phyloP scores from a whole-genome alignment of 164 flowering plant species.

The Kingdonia uniflora region DNA sequence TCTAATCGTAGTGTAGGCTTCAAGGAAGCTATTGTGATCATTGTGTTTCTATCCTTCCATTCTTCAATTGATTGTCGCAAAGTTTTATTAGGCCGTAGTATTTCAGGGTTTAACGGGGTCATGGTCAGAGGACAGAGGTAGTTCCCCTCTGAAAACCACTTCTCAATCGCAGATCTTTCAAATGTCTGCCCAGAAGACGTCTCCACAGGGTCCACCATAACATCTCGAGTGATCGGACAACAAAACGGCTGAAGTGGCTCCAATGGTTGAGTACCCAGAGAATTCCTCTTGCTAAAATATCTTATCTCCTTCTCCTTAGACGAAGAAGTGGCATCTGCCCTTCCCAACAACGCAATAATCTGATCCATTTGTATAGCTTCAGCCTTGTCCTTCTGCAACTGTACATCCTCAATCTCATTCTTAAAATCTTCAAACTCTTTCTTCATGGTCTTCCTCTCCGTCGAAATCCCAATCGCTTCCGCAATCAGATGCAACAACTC shows the following conservation, averaged over 20 bases:
- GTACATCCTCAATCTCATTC: conserved; percentile 46
- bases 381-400: conserved; percentile 46
- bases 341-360: conserved; percentile 60
- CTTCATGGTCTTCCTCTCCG: conserved; percentile 33
- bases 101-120: conserved; percentile 28
- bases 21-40: conserved; percentile 51
- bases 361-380: conserved; percentile 81
- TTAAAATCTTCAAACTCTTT: conserved; percentile 61
- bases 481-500: conserved; percentile 44
- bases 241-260: conserved; percentile 65
- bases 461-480: conserved; percentile 51
- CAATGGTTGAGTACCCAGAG: conserved; percentile 50
- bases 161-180: conserved; percentile 61
- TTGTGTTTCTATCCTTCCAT: conserved; percentile 69
- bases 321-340: conserved; percentile 59
- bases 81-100: conserved; percentile 55
- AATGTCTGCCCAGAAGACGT: conserved; percentile 68
- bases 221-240: conserved; percentile 58
- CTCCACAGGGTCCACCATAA: conserved; percentile 74
- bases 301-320: conserved; percentile 37
- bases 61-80: conserved; percentile 71
- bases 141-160: conserved; percentile 54
- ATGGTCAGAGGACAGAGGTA: conserved; percentile 47
- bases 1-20: conserved; percentile 28
- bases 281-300: conserved; percentile 40